phyloP scores from a whole-genome alignment of 2,329 filamentous ascomycete species.

The Nannizzia gypsea region DNA sequence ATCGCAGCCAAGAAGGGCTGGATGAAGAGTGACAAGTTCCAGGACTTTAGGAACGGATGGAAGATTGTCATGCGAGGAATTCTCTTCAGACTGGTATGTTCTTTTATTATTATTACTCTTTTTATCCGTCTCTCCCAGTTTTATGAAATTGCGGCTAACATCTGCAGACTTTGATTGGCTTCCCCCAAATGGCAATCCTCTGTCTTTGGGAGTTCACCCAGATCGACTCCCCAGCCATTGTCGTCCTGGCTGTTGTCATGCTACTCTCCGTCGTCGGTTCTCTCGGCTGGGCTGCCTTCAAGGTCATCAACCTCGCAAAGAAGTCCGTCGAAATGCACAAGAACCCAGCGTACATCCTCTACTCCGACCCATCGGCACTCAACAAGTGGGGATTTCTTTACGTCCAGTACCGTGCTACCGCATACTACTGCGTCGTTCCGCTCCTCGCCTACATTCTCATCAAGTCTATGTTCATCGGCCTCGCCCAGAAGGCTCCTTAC shows the following conservation, averaged over 20 bases:
- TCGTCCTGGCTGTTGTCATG: conserved; percentile 81
- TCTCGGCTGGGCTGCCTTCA: conserved; percentile 74
- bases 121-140: not conserved
- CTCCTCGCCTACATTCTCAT: conserved; percentile 65
- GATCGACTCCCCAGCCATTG: conserved; percentile 70
- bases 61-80: conserved; percentile 86
- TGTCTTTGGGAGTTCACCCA: conserved; percentile 89
- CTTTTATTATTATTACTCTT: not conserved
- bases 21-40: conserved; percentile 76
- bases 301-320: conserved; percentile 79
- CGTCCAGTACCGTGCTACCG: conserved; percentile 88
- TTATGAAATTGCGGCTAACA: not conserved
- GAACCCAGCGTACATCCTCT: conserved; percentile 93
- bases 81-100: conserved; percentile 61
- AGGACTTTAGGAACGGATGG: conserved; percentile 92
- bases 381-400: conserved; percentile 99
- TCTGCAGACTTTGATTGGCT: conserved; percentile 64
- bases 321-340: conserved; percentile 85
- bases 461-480: conserved; percentile 80
- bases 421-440: conserved; percentile 88
- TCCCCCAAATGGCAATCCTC: conserved; percentile 79
- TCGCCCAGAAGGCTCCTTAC: conserved; percentile 58
- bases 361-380: conserved; percentile 82
- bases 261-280: conserved; percentile 67
- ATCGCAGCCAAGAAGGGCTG: conserved; percentile 58